phyloP scores from a whole-genome alignment of 495 filamentous ascomycete genomes.

The Penicillium steckii region DNA sequence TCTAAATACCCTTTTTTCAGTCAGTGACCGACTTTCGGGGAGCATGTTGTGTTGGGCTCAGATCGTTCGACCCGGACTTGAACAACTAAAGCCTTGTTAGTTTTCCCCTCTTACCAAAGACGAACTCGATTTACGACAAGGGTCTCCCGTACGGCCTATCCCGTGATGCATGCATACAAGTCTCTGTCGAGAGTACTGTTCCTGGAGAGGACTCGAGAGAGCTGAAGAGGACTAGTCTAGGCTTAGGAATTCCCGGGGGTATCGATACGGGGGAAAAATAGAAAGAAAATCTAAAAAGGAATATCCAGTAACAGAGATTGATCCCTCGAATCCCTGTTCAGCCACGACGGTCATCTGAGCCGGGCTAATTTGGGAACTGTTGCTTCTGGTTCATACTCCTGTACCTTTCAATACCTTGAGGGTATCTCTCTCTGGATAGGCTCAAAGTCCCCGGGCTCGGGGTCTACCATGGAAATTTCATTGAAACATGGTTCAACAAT shows the following conservation, averaged over 20 bases:
- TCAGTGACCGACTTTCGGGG: constrained; percentile 9
- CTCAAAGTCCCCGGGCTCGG: no score
- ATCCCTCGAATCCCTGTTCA: neutral
- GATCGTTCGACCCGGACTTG: constrained; percentile 9
- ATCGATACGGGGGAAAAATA: neutral
- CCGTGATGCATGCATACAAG: neutral
- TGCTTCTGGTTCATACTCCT: neutral
- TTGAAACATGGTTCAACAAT: no score
- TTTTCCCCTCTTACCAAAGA: neutral
- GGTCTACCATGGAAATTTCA: neutral
- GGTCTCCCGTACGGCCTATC: constrained; percentile 1
- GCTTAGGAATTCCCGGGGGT: constrained; percentile 6
- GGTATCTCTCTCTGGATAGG: neutral
- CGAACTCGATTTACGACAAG: constrained; percentile 15
- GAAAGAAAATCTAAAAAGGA: neutral
- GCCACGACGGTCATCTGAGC: neutral
- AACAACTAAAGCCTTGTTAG: constrained; percentile 8
- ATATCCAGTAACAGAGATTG: neutral
- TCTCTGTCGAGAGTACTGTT: neutral
- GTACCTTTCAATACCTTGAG: neutral
- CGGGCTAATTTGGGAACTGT: neutral
- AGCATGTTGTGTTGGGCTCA: constrained; percentile 7
- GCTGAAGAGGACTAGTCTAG: neutral
- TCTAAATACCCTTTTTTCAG: neutral
- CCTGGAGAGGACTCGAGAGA: neutral